Evolutionary conservation across 768 basidiomycete species (phyloP).

Genomic region (Boletus insuetus): DNA sequence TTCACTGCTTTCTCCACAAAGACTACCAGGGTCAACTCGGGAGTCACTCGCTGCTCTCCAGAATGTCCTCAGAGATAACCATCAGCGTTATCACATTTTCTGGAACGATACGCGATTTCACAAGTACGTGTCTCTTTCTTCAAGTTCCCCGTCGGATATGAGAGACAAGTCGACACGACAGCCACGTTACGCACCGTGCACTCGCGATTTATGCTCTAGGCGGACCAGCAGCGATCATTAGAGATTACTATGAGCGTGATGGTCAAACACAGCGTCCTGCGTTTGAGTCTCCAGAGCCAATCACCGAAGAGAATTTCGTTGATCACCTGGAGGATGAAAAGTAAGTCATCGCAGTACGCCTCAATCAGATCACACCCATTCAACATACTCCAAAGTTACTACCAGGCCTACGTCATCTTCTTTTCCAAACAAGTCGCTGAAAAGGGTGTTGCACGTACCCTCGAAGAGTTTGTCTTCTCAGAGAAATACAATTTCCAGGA

Average conservation of each 20-base stretch:
- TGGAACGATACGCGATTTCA: conserved; percentile 46
- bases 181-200: conserved; percentile 30
- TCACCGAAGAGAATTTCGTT: conserved; percentile 24
- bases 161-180: neutral
- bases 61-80: conserved; percentile 46
- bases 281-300: conserved; percentile 22
- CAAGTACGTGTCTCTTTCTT: conserved; percentile 39
- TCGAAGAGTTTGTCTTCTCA: conserved; percentile 33
- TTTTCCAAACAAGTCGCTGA: conserved; percentile 18
- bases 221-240: conserved; percentile 21
- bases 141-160: too few relatives aligned
- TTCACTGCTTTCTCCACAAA: conserved; percentile 24
- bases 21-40: conserved; percentile 24
- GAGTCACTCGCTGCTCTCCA: conserved; percentile 23
- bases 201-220: conserved; percentile 30
- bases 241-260: conserved; percentile 27
- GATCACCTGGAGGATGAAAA: conserved; percentile 27
- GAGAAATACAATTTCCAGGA: conserved; percentile 24
- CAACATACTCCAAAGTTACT: conserved; percentile 17
- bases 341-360: conserved; percentile 6
- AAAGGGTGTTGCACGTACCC: conserved; percentile 11
- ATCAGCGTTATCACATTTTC: conserved; percentile 47
- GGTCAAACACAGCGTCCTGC: conserved; percentile 19
- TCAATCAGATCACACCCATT: neutral
- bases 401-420: conserved; percentile 27